phyloP scores from a whole-genome alignment of 2,329 filamentous ascomycete genomes.

The Celoporthe dispersa region DNA sequence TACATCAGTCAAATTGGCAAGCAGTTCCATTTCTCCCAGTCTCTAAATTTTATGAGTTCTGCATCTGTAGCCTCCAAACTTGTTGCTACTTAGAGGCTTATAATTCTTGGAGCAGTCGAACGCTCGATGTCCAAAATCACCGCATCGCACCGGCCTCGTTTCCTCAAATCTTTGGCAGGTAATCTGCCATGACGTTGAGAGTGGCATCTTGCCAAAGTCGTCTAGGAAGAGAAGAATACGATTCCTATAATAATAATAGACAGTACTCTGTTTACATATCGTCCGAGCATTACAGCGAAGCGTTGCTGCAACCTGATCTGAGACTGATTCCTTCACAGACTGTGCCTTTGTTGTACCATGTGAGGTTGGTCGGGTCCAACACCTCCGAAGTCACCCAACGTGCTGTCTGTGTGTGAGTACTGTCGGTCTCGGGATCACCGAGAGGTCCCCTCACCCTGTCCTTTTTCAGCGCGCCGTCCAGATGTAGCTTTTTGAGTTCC shows the following conservation, averaged over 20 bases:
- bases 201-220: background rate
- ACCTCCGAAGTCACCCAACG: conserved; percentile 62
- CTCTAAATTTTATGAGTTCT: background rate
- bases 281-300: background rate
- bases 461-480: conserved; percentile 40
- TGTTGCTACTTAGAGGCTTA: background rate
- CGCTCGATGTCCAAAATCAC: background rate
- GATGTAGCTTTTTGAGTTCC: conserved; percentile 36
- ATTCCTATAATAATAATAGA: background rate
- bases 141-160: background rate
- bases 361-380: conserved; percentile 45
- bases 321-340: conserved; percentile 53
- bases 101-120: background rate
- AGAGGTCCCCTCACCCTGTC: conserved; percentile 57
- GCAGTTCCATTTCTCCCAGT: background rate
- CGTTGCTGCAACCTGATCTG: conserved; percentile 11
- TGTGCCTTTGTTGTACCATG: conserved; percentile 57
- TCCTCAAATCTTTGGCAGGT: background rate
- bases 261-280: background rate
- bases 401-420: conserved; percentile 61
- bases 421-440: conserved; percentile 50
- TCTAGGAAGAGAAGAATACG: background rate
- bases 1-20: background rate
- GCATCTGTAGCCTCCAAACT: conserved; percentile 17
- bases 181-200: background rate